Evolutionary conservation across 805 yeast genomes (phyloP).

Genomic region (Barnettozyma pratensis): DNA sequence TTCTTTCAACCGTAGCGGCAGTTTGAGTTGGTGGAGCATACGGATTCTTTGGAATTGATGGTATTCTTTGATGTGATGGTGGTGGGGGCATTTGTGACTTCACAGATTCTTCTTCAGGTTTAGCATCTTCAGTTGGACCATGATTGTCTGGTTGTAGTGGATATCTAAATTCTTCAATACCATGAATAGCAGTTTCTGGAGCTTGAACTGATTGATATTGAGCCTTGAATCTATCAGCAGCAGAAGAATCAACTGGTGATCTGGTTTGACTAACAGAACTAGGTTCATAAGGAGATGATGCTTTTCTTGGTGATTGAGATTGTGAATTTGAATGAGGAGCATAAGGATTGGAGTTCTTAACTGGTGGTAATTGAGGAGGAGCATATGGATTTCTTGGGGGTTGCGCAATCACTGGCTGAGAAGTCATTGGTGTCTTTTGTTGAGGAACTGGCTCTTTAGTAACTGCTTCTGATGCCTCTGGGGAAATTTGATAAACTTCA

Average conservation of each 20-base stretch:
- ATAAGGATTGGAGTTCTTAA: neutral
- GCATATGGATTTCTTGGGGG: neutral
- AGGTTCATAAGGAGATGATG: neutral
- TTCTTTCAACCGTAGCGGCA: neutral
- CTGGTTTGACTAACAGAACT: neutral
- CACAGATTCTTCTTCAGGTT: no score
- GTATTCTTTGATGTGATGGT: slow-evolving; percentile 4
- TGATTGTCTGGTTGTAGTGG: no score
- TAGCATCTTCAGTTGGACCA: no score
- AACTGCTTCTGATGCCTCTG: neutral
- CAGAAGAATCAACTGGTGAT: neutral
- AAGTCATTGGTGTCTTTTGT: neutral
- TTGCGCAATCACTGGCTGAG: neutral
- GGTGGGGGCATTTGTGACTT: neutral
- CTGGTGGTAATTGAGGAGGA: neutral
- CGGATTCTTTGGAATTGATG: slow-evolving; percentile 8
- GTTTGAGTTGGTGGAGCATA: slow-evolving; percentile 7
- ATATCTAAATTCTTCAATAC: no score
- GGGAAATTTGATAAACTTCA: neutral
- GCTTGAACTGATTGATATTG: no score
- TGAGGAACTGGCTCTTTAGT: neutral
- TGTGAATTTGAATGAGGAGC: neutral
- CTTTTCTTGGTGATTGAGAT: neutral
- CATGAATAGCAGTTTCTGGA: no score
- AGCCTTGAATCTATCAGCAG: no score